A percentile compares a stretch with the other conserved stretches of the same genome.
Conservation (phyloP, 1,139 yeast genomes). For the Eremothecium cymbalariae region DNA sequence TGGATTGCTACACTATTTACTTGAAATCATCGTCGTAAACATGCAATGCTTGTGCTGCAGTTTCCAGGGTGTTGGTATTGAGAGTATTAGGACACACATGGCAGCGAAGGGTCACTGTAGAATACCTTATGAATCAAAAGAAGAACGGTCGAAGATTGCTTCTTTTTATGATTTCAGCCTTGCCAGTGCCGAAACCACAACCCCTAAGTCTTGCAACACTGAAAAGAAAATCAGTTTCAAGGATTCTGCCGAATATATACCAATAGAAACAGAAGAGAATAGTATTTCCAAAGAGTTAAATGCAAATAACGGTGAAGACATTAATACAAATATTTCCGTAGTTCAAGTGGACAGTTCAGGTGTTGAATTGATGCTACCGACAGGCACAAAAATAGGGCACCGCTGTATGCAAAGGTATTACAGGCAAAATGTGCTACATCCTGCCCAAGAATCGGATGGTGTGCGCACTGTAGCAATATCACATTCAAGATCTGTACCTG, state of each 20-base stretch:
- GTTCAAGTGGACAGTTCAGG: conserved; percentile 44
- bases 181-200: conserved; percentile 50
- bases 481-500: conserved; percentile 43
- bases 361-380: conserved; percentile 53
- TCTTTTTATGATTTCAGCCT: conserved; percentile 81
- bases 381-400: conserved; percentile 58
- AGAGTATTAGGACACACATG: conserved; percentile 90
- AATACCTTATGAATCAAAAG: conserved; percentile 79
- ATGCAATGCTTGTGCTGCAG: conserved; percentile 76
- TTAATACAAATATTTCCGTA: conserved; percentile 31
- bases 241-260: conserved; percentile 34
- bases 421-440: conserved; percentile 41
- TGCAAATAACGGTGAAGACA: conserved; percentile 21
- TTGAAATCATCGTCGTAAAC: conserved; percentile 79
- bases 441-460: conserved; percentile 24
- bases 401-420: conserved; percentile 56
- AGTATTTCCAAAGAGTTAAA: conserved; percentile 38
- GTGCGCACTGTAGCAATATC: conserved; percentile 47
- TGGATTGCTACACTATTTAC: conserved; percentile 68
- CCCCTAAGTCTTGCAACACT: too few species aligned
- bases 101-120: conserved; percentile 74
- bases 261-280: conserved; percentile 37
- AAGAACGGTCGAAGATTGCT: conserved; percentile 71
- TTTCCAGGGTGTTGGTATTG: conserved; percentile 75
- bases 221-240: conserved; percentile 19